These are phyloP conservation scores for Biscogniauxia sp. DNA, from an alignment of 2,329 filamentous ascomycete genomes.

Conservation along the genomic window DNA sequence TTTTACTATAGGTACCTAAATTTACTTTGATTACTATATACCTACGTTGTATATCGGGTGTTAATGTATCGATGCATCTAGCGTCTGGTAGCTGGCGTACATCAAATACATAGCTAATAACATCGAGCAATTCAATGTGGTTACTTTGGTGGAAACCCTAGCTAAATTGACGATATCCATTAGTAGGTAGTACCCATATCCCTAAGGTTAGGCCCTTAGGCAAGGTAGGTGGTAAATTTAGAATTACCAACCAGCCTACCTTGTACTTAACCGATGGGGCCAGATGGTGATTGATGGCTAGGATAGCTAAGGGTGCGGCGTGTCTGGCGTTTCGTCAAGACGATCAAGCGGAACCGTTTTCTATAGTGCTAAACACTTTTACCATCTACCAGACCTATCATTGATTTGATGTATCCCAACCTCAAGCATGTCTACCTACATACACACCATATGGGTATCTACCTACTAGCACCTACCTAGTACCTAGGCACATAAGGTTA, in stretches of 20 bases:
- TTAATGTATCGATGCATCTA: background rate
- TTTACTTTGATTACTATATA: background rate
- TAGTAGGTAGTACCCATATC: too few species aligned
- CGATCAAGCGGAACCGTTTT: background rate
- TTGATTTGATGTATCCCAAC: too few species aligned
- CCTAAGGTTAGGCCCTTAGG: too few species aligned
- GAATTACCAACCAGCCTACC: background rate
- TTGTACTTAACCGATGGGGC: background rate
- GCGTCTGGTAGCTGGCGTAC: background rate
- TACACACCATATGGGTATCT: too few species aligned
- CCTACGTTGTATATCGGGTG: background rate
- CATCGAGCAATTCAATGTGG: too few species aligned
- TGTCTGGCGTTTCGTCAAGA: constrained; percentile 1
- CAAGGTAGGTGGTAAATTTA: background rate
- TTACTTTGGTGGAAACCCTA: too few species aligned
- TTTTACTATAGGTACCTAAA: background rate
- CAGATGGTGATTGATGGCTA: background rate
- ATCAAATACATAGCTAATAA: too few species aligned
- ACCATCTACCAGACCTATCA: too few species aligned
- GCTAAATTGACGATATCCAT: too few species aligned
- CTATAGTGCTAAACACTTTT: background rate
- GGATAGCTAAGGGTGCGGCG: background rate
- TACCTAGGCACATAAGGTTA: too few species aligned
- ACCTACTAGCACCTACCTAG: too few species aligned
- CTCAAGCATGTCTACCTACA: background rate